A percentile compares a stretch with the other conserved stretches of the same genome.
Conservation (phyloP, 2,329 filamentous ascomycete genomes). For the Zymoseptoria passerinii region DNA sequence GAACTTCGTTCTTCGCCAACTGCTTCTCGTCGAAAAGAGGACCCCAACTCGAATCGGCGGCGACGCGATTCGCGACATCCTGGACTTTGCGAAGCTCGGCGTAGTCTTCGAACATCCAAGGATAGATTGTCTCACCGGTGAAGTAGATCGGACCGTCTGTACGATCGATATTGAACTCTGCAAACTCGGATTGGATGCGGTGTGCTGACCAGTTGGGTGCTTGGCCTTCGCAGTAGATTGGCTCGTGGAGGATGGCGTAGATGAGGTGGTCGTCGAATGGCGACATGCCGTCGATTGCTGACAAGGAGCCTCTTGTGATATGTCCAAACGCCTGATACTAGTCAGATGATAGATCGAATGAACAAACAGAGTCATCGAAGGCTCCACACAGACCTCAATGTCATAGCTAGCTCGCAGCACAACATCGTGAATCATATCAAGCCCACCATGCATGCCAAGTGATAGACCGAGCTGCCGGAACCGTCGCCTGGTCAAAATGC, state of each 20-base stretch:
- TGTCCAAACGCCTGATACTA: constrained; percentile 53
- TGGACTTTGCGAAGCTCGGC: constrained; percentile 63
- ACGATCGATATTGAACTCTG: constrained; percentile 41
- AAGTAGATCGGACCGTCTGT: constrained; percentile 58
- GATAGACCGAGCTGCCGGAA: constrained; percentile 69
- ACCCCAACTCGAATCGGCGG: constrained; percentile 61
- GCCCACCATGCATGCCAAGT: constrained; percentile 71
- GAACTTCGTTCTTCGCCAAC: constrained; percentile 68
- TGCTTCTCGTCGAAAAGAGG: constrained; percentile 66
- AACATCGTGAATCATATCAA: constrained; percentile 66
- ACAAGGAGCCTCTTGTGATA: constrained; percentile 63
- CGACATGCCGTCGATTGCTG: constrained; percentile 57
- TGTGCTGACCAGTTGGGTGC: constrained; percentile 69
- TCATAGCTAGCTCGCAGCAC: constrained; percentile 65
- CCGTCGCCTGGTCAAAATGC: constrained; percentile 60
- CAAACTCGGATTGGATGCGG: constrained; percentile 47
- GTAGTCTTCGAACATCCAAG: constrained; percentile 75
- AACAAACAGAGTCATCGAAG: not conserved
- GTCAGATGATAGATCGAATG: not conserved
- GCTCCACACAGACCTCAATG: constrained; percentile 41
- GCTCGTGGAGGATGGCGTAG: constrained; percentile 81
- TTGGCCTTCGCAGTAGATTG: constrained; percentile 69
- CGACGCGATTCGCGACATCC: constrained; percentile 62
- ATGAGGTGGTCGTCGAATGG: constrained; percentile 69
- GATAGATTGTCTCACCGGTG: constrained; percentile 87